A percentile compares a stretch with the other conserved stretches of the same genome.
These are phyloP conservation scores for Aspergillus thermomutatus DNA, from an alignment of 2,329 filamentous ascomycete species.

Conservation along the genomic window DNA sequence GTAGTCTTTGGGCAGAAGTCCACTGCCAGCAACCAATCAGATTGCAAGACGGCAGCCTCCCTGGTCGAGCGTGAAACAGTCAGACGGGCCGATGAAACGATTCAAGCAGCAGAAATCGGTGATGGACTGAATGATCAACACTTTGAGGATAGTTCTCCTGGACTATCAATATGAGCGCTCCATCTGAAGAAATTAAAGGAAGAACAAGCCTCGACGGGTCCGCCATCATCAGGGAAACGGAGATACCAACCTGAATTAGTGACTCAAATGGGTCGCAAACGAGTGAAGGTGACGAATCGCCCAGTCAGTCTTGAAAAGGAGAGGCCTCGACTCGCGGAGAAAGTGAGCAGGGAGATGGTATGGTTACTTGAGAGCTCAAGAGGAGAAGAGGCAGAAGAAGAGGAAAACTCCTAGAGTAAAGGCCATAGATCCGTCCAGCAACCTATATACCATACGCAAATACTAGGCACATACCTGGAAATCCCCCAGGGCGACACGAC, in stretches of 20 bases:
- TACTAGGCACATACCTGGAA: neutral
- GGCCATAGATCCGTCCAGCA: neutral
- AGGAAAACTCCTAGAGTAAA: neutral
- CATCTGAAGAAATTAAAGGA: neutral
- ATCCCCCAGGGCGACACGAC: neutral
- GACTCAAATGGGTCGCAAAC: neutral
- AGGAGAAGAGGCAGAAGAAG: neutral
- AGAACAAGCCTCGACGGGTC: neutral
- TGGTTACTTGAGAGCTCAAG: neutral
- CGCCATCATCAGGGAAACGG: neutral
- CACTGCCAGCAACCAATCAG: neutral
- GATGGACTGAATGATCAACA: neutral
- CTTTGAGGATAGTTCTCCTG: neutral
- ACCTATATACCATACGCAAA: neutral
- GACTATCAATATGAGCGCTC: neutral
- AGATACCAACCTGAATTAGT: neutral
- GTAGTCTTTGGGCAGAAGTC: neutral
- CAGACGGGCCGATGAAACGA: conserved; percentile 18
- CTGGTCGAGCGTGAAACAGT: conserved; percentile 18
- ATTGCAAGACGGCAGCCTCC: neutral
- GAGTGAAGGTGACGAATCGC: too few species aligned
- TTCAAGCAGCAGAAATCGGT: conserved; percentile 1
- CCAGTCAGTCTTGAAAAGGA: too few species aligned
- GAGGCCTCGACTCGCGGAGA: neutral
- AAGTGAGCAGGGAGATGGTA: neutral